Conservation (phyloP, 2,329 filamentous ascomycete genomes). For the Davidsoniella eucalypti region DNA sequence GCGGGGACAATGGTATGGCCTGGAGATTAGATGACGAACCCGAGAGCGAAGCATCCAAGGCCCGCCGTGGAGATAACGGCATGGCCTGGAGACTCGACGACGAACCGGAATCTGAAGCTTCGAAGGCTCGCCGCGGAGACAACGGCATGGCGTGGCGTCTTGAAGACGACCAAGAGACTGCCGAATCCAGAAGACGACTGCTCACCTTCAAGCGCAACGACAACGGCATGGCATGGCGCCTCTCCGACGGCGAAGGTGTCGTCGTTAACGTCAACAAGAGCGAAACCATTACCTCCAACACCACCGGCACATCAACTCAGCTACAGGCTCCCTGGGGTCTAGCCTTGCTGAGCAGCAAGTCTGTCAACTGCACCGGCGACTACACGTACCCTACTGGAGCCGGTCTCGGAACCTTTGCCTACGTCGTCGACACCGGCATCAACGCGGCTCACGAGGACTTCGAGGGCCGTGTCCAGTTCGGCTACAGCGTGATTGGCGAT, state of each 20-base stretch:
- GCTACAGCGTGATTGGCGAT: slow-evolving; percentile 17
- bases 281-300: slow-evolving; percentile 3
- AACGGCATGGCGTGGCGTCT: not conserved
- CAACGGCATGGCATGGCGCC: slow-evolving; percentile 5
- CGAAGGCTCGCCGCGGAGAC: not conserved
- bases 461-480: slow-evolving; percentile 15
- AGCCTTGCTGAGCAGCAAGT: slow-evolving; percentile 20
- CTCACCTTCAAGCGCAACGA: slow-evolving; percentile 1
- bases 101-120: not conserved
- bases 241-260: slow-evolving; percentile 5
- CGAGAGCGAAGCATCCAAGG: not conserved
- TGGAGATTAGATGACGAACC: not conserved
- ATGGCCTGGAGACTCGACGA: not conserved
- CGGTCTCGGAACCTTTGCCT: slow-evolving; percentile 16
- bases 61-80: not conserved
- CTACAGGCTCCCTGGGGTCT: slow-evolving; percentile 20
- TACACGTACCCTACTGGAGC: slow-evolving; percentile 16
- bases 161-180: not conserved
- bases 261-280: not conserved
- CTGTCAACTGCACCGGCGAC: slow-evolving; percentile 12
- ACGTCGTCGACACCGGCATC: slow-evolving; percentile 18
- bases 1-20: not conserved
- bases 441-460: slow-evolving; percentile 16
- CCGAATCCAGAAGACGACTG: not conserved
- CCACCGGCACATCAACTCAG: slow-evolving; percentile 44